Evolutionary conservation across 2,329 filamentous ascomycete species (phyloP), one percentile per base, ranked within the genome.

Genomic region (Penicillium sumatraense): DNA sequence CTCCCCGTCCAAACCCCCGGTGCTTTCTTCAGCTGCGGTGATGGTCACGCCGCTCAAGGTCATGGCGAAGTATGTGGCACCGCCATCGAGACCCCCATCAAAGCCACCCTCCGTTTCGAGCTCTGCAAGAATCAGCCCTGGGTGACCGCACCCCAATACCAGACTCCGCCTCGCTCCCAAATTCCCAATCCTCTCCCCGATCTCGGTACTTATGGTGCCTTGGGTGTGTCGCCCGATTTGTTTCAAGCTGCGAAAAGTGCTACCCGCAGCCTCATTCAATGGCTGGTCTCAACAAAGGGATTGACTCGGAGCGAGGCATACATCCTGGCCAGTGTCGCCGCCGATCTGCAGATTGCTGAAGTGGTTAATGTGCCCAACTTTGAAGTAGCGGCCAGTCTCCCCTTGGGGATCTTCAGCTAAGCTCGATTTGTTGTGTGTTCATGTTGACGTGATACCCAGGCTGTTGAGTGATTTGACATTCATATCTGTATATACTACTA

Each of bases 41-140:
- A 84, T 61, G 81, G 80, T 0, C 81, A 84, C 64, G 80, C 80
- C 3, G 80, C 80, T 0, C 81, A 84, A 61, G 81, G 81, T 3
- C 80, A 83, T 56, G 81, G 81, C 3, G 81, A 83, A 59, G 78
- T 83, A 20, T 83, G 81, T 59, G 81, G 82, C 5, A 82, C 80
- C n/a, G 82, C 82, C 6, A 81, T 84, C 60, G 82, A 84, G 71
- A 83, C 81, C 23, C 75, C 80, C 1, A 79, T 82, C 69, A 75
- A 70, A 54, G 81, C 80, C 0, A 76, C 75, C 0, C 61, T 84
- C 29, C 74, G 77, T n/a, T 73, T 84, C 31, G 79, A 76, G 3
- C 69, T 83, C 6, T 72, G 78, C 53, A 81, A 80, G 64, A 71
- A 73, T 47, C 79, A 75, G 59, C 63, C 70, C 11, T 81, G 76